These are phyloP conservation scores for Oryza brachyantha DNA, from an alignment of 176 grass and related monocot species.

Conservation along the genomic window DNA sequence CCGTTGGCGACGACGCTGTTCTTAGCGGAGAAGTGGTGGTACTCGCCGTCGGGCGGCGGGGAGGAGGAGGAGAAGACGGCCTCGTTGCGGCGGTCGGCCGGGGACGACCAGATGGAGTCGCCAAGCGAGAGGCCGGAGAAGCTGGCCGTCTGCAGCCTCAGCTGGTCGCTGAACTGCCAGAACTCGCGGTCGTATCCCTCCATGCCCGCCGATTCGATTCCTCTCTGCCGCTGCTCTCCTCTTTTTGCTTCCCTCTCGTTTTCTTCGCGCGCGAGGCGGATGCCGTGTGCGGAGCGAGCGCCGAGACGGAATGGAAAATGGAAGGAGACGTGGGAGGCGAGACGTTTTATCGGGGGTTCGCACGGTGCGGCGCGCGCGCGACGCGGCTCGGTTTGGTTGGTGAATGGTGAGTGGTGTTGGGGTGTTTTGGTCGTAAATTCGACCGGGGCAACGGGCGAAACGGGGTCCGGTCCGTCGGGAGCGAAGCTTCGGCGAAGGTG, in stretches of 20 bases:
- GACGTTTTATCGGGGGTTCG: neutral
- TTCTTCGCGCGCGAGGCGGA: neutral
- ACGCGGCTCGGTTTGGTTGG: neutral
- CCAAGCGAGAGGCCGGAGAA: conserved; percentile 80
- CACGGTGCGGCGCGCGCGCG: too few species aligned
- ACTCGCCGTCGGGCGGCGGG: neutral
- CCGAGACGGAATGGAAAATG: neutral
- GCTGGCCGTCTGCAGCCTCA: conserved; percentile 68
- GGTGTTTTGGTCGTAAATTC: neutral
- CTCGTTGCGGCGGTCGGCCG: conserved; percentile 25
- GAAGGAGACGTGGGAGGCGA: neutral
- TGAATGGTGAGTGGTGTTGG: neutral
- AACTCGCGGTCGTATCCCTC: conserved; percentile 64
- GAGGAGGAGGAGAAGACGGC: neutral
- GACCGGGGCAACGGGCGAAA: neutral
- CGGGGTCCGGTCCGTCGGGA: neutral
- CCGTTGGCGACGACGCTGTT: neutral
- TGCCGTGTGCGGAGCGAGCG: too few species aligned
- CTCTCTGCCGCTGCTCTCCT: too few species aligned
- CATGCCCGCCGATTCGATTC: neutral
- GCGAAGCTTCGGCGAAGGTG: neutral
- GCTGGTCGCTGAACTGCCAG: conserved; percentile 97
- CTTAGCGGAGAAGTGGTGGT: neutral
- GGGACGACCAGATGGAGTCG: conserved; percentile 76
- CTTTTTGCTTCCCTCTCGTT: too few species aligned